Base-by-base conservation (phyloP, 1,284 basidiomycete genomes). In the Leccinum olivaceoglutinosum region DNA sequence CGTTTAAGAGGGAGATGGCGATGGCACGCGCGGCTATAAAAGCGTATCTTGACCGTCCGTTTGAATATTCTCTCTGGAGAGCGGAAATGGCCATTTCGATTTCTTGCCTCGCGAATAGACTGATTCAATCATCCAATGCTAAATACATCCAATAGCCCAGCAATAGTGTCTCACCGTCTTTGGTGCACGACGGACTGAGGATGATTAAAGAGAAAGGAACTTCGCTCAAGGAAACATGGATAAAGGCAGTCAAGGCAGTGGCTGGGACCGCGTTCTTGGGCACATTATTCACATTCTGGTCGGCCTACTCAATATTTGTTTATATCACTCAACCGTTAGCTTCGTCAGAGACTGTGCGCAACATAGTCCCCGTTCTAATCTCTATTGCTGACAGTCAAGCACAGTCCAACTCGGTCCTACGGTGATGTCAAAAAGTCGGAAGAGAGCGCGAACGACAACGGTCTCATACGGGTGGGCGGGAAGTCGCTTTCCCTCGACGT, bases 1-100 rank as follows among this genome's bases (percentile, higher is more conserved):
- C 46, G 18, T 51, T 51, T 21, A 51, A 51, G 11, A 51, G 66
- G 68, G 16, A 66, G 3, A 64, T 69, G 58, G 59, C 21, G 1
- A 14, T 34, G 55, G 55, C 34, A 21, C 55, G 55, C n/a, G 55
- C 14, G 16, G 25, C 10, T 18, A 12, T 34, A 18, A 36, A 36
- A 8, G 55, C 18, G 29, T 57, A 57, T 57, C 55, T 57, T 12
- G n/a, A 57, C 10, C 10, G 29, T 8, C 55, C 55, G 5, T 57
- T 57, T 38, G 34, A 70, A 9, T 49, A 63, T 46, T 60, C 70
- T 12, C 53, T 54, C 29, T 8, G 5, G 46, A 18, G 21, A 49
- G 46, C 46, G 10, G 46, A 49, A 49, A 49, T 49, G 46, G 46
- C 12, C 46, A 49, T 21, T 49, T 49, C 10, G 3, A 21, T 21